phyloP scores from a whole-genome alignment of 2,329 filamentous ascomycete genomes.

The Phialophora macrospora region DNA sequence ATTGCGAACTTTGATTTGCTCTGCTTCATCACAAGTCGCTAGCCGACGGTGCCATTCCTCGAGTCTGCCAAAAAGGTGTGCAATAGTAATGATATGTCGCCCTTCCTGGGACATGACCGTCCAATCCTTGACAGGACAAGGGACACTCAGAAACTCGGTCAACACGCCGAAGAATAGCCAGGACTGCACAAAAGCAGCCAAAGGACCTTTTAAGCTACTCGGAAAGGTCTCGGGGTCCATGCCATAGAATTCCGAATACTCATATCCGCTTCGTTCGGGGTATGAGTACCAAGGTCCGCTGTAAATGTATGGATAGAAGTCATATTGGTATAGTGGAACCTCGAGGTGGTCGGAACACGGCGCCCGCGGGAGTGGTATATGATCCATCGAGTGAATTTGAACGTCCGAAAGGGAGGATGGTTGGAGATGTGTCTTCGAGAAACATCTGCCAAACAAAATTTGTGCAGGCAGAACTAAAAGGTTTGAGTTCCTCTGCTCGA shows the following conservation, averaged over 20 bases:
- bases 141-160: not conserved
- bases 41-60: not conserved
- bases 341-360: not conserved
- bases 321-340: not conserved
- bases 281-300: not conserved
- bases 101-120: not conserved
- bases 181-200: constrained; percentile 8
- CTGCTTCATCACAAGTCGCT: not conserved
- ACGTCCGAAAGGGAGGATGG: not conserved
- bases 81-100: not conserved
- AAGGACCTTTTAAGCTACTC: not conserved
- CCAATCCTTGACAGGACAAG: not conserved
- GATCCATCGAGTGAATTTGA: not conserved
- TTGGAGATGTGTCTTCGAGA: not conserved
- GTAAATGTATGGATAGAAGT: not conserved
- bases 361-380: not conserved
- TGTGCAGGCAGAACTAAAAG: not conserved
- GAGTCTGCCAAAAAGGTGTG: not conserved
- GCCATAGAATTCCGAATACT: not conserved
- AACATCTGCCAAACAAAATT: not conserved
- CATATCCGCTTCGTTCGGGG: not conserved
- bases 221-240: not conserved
- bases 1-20: not conserved
- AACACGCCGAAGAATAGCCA: constrained; percentile 10
- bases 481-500: not conserved